Evolutionary conservation across 805 yeast genomes (phyloP).

Genomic region (Candida anglica): DNA sequence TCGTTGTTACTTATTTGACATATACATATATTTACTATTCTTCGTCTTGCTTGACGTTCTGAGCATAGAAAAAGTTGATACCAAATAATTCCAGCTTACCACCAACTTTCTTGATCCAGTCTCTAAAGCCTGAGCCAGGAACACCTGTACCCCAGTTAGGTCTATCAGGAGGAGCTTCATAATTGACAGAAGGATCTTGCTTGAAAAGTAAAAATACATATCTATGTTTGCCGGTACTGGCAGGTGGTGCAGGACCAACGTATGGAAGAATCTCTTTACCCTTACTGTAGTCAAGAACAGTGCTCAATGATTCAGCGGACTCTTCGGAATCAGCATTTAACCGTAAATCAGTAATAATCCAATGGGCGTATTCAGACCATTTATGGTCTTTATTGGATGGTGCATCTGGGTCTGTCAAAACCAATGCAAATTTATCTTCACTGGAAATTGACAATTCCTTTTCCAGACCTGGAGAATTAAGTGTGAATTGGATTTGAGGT

Average conservation of each 20-base stretch:
- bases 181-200: slow-evolving; percentile 47
- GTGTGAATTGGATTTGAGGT: slow-evolving; percentile 67
- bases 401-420: slow-evolving; percentile 92
- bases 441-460: slow-evolving; percentile 37
- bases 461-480: slow-evolving; percentile 43
- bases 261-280: slow-evolving; percentile 51
- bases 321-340: slow-evolving; percentile 34
- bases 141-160: slow-evolving; percentile 84
- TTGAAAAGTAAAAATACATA: slow-evolving; percentile 75
- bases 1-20: too few species aligned
- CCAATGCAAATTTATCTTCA: slow-evolving; percentile 63
- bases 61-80: slow-evolving; percentile 82
- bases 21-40: too few species aligned
- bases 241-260: slow-evolving; percentile 88
- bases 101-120: slow-evolving; percentile 65
- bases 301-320: slow-evolving; percentile 29
- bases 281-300: slow-evolving; percentile 28
- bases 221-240: slow-evolving; percentile 80
- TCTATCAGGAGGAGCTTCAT: slow-evolving; percentile 48
- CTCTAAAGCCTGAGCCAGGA: slow-evolving; percentile 74
- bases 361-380: slow-evolving; percentile 88
- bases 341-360: slow-evolving; percentile 53
- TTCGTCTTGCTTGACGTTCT: slow-evolving; percentile 31
- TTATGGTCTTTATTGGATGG: slow-evolving; percentile 78
- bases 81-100: slow-evolving; percentile 58